Conservation (phyloP, 2,329 filamentous ascomycete species). For the Orbilia quercus region DNA sequence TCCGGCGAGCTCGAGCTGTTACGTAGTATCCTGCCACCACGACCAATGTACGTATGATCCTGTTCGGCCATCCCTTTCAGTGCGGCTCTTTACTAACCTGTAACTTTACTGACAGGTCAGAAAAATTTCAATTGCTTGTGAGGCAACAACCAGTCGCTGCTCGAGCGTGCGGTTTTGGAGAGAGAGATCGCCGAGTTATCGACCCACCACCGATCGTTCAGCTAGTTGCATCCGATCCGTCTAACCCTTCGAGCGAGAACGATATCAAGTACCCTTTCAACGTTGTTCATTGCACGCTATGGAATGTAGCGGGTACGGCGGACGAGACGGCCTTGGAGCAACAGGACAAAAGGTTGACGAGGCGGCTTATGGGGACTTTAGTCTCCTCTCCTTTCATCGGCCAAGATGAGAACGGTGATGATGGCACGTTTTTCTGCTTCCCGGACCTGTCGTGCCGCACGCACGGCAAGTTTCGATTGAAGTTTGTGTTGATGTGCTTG, state of each 20-base stretch:
- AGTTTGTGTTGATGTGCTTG: constrained; percentile 78
- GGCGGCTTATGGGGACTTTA: constrained; percentile 81
- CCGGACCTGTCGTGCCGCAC: constrained; percentile 83
- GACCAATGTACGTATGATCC: constrained; percentile 49
- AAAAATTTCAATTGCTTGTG: constrained; percentile 67
- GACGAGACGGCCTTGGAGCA: constrained; percentile 77
- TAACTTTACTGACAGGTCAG: constrained; percentile 31
- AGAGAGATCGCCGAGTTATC: constrained; percentile 82
- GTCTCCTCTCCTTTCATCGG: constrained; percentile 82
- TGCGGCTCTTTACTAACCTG: constrained; percentile 17
- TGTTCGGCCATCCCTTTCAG: not conserved
- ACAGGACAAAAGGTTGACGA: constrained; percentile 76
- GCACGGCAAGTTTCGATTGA: constrained; percentile 78
- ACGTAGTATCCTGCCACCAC: constrained; percentile 49
- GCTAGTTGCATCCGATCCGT: constrained; percentile 73
- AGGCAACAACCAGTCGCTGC: constrained; percentile 83
- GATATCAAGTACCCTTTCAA: constrained; percentile 75
- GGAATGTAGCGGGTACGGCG: constrained; percentile 74
- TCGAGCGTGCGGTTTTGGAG: constrained; percentile 83
- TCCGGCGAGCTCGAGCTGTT: constrained; percentile 50
- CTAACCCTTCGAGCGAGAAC: constrained; percentile 66
- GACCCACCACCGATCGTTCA: constrained; percentile 86
- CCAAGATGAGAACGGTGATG: constrained; percentile 76
- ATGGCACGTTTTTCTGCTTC: constrained; percentile 88
- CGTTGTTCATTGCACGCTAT: constrained; percentile 81